Conservation (phyloP, 108 stramenopile species). For the Skeletonema marinoi region DNA sequence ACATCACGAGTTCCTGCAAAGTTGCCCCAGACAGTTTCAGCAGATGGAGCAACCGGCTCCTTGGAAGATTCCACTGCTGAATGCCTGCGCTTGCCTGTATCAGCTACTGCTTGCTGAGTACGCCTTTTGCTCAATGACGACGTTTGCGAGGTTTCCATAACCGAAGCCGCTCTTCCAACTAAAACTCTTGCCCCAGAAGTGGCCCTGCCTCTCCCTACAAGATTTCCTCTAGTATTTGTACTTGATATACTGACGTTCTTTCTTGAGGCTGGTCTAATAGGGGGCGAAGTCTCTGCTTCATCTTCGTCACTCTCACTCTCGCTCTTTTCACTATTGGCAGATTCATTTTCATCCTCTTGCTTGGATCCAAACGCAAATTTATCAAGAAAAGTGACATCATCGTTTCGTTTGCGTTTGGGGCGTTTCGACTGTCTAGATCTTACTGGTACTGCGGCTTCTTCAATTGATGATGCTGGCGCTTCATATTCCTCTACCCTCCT, state of each 20-base stretch:
- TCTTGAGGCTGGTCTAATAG: background rate
- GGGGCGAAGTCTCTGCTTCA: background rate
- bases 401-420: constrained; percentile 8
- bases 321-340: background rate
- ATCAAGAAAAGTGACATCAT: constrained; percentile 31
- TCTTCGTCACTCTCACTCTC: constrained; percentile 5
- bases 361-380: constrained; percentile 25
- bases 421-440: constrained; percentile 16
- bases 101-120: background rate
- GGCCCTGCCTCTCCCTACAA: constrained; percentile 31
- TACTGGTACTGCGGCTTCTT: background rate
- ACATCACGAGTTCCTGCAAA: constrained; percentile 48
- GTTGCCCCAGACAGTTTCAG: constrained; percentile 34
- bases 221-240: constrained; percentile 1
- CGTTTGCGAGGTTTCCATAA: background rate
- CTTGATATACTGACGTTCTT: background rate
- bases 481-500: background rate
- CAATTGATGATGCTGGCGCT: background rate
- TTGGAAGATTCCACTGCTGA: background rate
- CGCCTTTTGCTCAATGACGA: background rate
- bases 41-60: background rate
- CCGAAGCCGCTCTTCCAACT: constrained; percentile 8
- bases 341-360: background rate
- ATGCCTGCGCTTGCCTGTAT: background rate
- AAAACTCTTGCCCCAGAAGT: constrained; percentile 5